Evolutionary conservation across 179 eudicot species (phyloP).

Genomic region (Carnegiea gigantea): DNA sequence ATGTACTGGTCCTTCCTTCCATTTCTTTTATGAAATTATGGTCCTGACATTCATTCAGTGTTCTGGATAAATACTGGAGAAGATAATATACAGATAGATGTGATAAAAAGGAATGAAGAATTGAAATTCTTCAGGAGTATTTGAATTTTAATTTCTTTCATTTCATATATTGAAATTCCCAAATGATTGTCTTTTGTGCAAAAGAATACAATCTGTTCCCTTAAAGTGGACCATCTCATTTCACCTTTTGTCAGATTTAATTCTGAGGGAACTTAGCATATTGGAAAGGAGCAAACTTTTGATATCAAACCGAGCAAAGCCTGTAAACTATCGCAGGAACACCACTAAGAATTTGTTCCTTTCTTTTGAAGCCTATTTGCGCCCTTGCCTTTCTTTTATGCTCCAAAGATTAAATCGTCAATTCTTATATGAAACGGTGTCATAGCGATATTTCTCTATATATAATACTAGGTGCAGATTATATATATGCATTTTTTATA

Average conservation of each 20-base stretch:
- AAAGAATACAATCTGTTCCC: constrained; percentile 18
- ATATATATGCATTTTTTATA: no score
- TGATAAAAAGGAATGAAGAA: no score
- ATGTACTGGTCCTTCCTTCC: constrained; percentile 1
- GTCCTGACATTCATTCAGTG: constrained; percentile 4
- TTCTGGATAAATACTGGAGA: background rate
- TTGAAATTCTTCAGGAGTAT: no score
- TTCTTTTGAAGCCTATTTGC: constrained; percentile 19
- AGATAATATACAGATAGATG: no score
- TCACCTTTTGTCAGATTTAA: constrained; percentile 23
- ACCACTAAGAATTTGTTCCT: constrained; percentile 17
- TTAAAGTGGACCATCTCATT: constrained; percentile 35
- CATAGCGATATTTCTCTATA: no score
- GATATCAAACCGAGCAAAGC: background rate
- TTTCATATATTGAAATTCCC: no score
- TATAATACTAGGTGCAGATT: no score
- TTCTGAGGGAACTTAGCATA: background rate
- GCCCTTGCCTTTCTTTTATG: background rate
- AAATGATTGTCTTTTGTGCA: constrained; percentile 12
- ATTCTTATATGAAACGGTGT: background rate
- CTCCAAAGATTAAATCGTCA: background rate
- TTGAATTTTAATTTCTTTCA: no score
- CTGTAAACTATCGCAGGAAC: constrained; percentile 15
- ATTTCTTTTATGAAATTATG: background rate
- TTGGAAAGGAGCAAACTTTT: constrained; percentile 6